phyloP scores from a whole-genome alignment of 2,329 filamentous ascomycete species.

The Myriosclerotinia curreyana region DNA sequence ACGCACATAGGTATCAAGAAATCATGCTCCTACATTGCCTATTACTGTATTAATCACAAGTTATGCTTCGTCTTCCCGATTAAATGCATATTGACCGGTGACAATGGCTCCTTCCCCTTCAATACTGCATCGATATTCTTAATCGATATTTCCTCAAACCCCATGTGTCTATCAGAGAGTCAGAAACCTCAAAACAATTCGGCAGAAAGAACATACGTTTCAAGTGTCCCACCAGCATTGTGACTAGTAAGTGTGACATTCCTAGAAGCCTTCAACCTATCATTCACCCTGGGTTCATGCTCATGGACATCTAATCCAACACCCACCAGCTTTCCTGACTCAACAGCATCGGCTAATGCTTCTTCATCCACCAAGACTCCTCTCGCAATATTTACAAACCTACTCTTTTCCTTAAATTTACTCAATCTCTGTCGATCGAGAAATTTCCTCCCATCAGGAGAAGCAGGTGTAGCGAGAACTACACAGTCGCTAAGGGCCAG shows the following conservation, averaged over 20 bases:
- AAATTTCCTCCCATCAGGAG: constrained; percentile 46
- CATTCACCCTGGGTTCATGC: constrained; percentile 49
- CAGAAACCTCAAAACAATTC: neutral
- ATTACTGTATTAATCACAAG: neutral
- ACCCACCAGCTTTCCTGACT: constrained; percentile 48
- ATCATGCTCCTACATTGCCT: no score
- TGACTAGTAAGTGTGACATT: constrained; percentile 59
- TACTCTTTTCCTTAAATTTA: constrained; percentile 52
- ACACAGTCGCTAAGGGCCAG: constrained; percentile 56
- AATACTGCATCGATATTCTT: constrained; percentile 62
- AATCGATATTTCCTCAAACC: constrained; percentile 65
- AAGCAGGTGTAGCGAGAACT: constrained; percentile 58
- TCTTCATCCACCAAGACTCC: constrained; percentile 64
- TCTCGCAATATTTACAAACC: constrained; percentile 65
- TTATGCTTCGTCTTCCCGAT: constrained; percentile 17
- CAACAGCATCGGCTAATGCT: constrained; percentile 58
- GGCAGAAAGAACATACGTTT: constrained; percentile 44
- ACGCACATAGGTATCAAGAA: neutral
- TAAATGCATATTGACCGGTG: constrained; percentile 38
- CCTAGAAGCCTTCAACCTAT: constrained; percentile 32
- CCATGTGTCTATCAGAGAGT: constrained; percentile 41
- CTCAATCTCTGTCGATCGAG: constrained; percentile 49
- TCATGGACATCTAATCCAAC: constrained; percentile 64
- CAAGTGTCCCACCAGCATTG: constrained; percentile 64
- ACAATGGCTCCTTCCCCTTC: constrained; percentile 35